Evolutionary conservation across 1,139 yeast species (phyloP), one percentile per base, ranked within the genome.

Genomic region (Lodderomyces jiufengensis): DNA sequence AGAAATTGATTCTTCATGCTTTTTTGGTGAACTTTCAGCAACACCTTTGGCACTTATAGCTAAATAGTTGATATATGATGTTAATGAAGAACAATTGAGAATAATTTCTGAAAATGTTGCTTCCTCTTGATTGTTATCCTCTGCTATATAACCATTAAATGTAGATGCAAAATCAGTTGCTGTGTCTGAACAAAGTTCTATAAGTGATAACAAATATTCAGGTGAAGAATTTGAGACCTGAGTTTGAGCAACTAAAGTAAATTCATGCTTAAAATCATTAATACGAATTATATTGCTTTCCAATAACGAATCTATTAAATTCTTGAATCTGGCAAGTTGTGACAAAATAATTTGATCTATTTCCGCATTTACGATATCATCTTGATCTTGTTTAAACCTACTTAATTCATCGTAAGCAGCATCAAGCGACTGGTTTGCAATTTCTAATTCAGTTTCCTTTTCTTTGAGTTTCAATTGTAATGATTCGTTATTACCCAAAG

Each of bases 111-210:
- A 57, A 38, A 66, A 68, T 29, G 74, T 73, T 4, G 81, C 62
- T 43, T 83, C 86, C 43, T 82, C 86, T 39, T 82, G 86, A 38
- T 73, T 70, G 35, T 78, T 78, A 9, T 90, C 95, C 54, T 85
- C 95, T 2, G 84, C 90, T 37, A 86, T 69, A 51, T 76, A 82
- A 34, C 80, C 76, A 54, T 84, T 86, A 63, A 87, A 87, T 10
- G 83, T 78, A 12, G 81, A 76, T 5, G 95, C 84, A 57, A 88
- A 86, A 34, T 84, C 94, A 6, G 92, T 85, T 0, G 90, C 87
- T 18, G 77, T 68, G 36, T 80, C 76, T 0, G 88, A 76, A 18
- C 84, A 73, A 47, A 80, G 75, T 54, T 88, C 96, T 46, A 82
- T 65, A 33, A 85, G 65, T 0, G 94, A 81, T 30, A 81, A 65